phyloP scores from a whole-genome alignment of 805 yeast species.

The Allodekkera sacchari region DNA sequence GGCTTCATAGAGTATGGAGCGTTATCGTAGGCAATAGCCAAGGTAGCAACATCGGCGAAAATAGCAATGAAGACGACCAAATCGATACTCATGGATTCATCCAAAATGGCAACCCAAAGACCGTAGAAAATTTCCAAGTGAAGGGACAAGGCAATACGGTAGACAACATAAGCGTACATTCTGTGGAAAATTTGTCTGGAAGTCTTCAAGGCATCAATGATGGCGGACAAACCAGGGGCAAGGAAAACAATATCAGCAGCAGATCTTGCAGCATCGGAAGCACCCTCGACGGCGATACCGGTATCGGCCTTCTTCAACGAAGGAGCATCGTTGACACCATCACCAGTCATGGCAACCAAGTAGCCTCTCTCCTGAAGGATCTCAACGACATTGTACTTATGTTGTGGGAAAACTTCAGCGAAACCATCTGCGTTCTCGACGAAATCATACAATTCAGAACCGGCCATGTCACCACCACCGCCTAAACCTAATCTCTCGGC shows the following conservation, averaged over 20 bases:
- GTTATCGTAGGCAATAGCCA: conserved; percentile 77
- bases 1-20: conserved; percentile 89
- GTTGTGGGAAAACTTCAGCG: conserved; percentile 97
- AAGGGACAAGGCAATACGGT: conserved; percentile 90
- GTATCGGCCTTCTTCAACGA: conserved; percentile 88
- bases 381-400: conserved; percentile 90
- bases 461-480: conserved; percentile 86
- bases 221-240: conserved; percentile 90
- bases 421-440: conserved; percentile 97
- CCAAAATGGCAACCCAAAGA: conserved; percentile 89
- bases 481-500: conserved; percentile 95
- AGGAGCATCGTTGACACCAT: conserved; percentile 96
- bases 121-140: conserved; percentile 91
- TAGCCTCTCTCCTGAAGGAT: conserved; percentile 90
- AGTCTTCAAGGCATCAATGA: conserved; percentile 87
- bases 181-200: conserved; percentile 96
- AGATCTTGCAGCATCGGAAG: conserved; percentile 91
- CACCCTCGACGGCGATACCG: conserved; percentile 97
- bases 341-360: conserved; percentile 98
- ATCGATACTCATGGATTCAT: conserved; percentile 75
- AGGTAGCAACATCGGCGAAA: conserved; percentile 93
- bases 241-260: conserved; percentile 93
- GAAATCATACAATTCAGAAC: conserved; percentile 92
- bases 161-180: conserved; percentile 93
- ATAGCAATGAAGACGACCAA: conserved; percentile 91